Conservation (phyloP, 2,329 filamentous ascomycete species). For the Phoma sp. region DNA sequence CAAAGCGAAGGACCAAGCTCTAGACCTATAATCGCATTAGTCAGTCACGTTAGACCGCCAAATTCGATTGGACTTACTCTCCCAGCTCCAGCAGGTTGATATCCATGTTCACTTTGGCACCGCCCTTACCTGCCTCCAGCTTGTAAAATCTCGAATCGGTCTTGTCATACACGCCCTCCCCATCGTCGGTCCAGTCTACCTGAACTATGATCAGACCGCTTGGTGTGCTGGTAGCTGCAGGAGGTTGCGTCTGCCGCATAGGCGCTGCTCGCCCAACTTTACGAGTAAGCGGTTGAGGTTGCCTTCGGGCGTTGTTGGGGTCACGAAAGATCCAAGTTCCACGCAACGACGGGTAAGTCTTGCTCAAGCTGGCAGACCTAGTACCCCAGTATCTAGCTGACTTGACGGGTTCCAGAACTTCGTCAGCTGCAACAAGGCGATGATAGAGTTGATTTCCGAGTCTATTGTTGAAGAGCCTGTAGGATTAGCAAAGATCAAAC, state of each 20-base stretch:
- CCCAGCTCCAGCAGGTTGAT: constrained; percentile 43
- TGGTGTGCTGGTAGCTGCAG: neutral
- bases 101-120: constrained; percentile 35
- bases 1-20: constrained; percentile 40
- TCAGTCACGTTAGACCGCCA: neutral
- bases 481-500: neutral
- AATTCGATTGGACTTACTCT: constrained; percentile 22
- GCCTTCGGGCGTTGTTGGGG: constrained; percentile 21
- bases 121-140: constrained; percentile 20
- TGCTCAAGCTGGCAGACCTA: constrained; percentile 21
- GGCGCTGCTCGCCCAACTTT: constrained; percentile 19
- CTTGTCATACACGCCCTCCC: constrained; percentile 41
- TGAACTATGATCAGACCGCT: constrained; percentile 31
- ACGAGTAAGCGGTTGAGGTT: constrained; percentile 9
- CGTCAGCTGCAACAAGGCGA: constrained; percentile 23
- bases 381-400: constrained; percentile 26
- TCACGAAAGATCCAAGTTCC: constrained; percentile 41
- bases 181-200: constrained; percentile 42
- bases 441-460: constrained; percentile 30
- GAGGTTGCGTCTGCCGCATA: neutral
- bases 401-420: constrained; percentile 35
- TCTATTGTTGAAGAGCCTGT: constrained; percentile 28
- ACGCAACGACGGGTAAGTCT: constrained; percentile 32
- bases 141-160: constrained; percentile 30
- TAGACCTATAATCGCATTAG: constrained; percentile 25